These are phyloP conservation scores for Lolium multiflorum DNA, from an alignment of 176 grass and related monocot genomes.

Conservation along the genomic window DNA sequence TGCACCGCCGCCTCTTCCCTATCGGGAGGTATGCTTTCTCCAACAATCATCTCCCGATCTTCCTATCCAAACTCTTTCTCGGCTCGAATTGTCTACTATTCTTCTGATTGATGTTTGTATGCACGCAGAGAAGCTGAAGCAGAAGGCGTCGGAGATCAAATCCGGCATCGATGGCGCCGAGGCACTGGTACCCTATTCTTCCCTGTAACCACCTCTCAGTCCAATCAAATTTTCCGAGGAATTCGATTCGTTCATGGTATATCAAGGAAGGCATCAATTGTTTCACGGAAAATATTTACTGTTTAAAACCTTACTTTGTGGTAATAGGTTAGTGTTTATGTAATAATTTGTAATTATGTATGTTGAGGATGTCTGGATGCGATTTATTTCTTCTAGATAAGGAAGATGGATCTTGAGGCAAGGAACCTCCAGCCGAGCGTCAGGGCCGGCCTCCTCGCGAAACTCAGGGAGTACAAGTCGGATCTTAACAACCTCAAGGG, in stretches of 20 bases:
- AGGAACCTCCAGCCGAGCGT: conserved; percentile 88
- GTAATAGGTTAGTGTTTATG: neutral
- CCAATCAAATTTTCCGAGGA: neutral
- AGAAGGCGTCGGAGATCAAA: conserved; percentile 82
- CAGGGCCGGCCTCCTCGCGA: conserved; percentile 78
- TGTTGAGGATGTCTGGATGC: conserved; percentile 4
- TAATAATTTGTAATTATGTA: neutral
- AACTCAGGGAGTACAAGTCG: conserved; percentile 93
- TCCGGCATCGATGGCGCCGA: conserved; percentile 85
- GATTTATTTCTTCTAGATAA: conserved; percentile 61
- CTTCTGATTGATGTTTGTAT: neutral
- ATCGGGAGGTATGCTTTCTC: conserved; percentile 62
- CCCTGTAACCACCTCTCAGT: neutral
- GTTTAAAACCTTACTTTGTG: neutral
- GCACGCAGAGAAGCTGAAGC: conserved; percentile 76
- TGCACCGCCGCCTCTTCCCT: conserved; percentile 68
- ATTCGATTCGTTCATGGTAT: conserved; percentile 19
- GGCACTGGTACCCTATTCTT: conserved; percentile 51
- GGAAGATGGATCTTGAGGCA: conserved; percentile 98
- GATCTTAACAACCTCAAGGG: conserved; percentile 94
- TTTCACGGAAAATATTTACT: neutral
- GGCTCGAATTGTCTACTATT: conserved; percentile 5
- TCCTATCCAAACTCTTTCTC: neutral
- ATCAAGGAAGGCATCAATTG: neutral
- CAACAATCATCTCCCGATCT: conserved; percentile 15